A percentile compares a stretch with the other conserved stretches of the same genome.
Conservation (phyloP, 208 protist genomes). For the Crithidia acanthocephali region DNA sequence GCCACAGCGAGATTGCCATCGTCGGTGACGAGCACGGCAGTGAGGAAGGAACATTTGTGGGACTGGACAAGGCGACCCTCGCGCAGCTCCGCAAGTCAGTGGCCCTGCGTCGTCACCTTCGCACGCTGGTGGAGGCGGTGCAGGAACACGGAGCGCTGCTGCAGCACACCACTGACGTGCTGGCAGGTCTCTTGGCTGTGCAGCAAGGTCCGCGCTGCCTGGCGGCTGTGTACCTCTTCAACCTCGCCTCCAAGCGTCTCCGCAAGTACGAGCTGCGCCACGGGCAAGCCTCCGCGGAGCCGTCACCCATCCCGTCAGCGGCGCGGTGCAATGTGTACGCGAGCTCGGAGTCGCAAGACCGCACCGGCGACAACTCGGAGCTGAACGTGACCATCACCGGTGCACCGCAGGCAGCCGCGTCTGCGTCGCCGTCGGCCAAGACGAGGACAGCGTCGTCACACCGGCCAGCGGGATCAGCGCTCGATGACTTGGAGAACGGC, state of each 20-base stretch:
- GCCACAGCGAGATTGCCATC: conserved; percentile 27
- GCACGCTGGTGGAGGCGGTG: conserved; percentile 46
- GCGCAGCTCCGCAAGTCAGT: conserved; percentile 31
- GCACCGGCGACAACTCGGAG: conserved; percentile 27
- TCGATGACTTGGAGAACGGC: conserved; percentile 32
- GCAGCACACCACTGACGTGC: conserved; percentile 47
- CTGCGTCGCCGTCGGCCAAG: not conserved
- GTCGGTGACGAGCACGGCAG: not conserved
- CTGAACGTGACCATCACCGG: conserved; percentile 49
- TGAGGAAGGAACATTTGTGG: not conserved
- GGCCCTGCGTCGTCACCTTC: conserved; percentile 48
- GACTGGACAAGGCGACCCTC: conserved; percentile 13
- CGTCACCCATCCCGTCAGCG: not conserved
- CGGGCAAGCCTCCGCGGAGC: not conserved
- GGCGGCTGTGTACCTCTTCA: conserved; percentile 51
- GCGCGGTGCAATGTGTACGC: not conserved
- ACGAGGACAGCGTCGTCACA: not conserved
- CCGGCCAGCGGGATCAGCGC: not conserved
- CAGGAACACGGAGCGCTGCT: conserved; percentile 47
- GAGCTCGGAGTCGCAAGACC: conserved; percentile 4
- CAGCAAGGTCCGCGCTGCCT: conserved; percentile 52
- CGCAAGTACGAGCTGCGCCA: conserved; percentile 37
- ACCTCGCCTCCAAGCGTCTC: conserved; percentile 44
- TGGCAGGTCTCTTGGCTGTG: conserved; percentile 45
- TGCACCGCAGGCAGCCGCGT: conserved; percentile 11